These are phyloP conservation scores for Rhizopogon sp. DNA, from an alignment of 768 basidiomycete species.

Conservation along the genomic window DNA sequence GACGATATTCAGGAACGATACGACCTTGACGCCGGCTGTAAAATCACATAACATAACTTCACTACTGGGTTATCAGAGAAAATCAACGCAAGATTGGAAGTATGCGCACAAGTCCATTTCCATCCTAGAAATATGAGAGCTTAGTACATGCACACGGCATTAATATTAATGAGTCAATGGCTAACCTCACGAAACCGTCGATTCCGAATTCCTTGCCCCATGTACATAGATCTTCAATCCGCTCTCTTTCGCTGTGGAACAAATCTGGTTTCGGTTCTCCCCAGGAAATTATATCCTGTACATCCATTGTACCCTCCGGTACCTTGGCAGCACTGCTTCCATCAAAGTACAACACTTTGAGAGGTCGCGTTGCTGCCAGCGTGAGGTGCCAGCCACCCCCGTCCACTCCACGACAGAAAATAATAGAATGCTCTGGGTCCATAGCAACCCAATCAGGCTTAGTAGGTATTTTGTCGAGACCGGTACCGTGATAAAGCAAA, in stretches of 20 bases:
- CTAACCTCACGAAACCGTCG: constrained; percentile 29
- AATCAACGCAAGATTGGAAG: neutral
- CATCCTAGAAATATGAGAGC: constrained; percentile 10
- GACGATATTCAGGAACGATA: constrained; percentile 20
- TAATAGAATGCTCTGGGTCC: constrained; percentile 32
- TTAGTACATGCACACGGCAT: neutral
- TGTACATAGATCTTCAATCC: constrained; percentile 24
- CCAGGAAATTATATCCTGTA: constrained; percentile 31
- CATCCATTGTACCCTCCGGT: constrained; percentile 26
- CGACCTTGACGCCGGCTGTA: constrained; percentile 19
- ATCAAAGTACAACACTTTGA: constrained; percentile 30
- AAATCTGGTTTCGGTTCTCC: constrained; percentile 16
- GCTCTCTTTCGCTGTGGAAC: constrained; percentile 14
- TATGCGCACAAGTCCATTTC: constrained; percentile 27
- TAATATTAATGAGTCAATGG: neutral
- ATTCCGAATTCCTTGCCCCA: constrained; percentile 28
- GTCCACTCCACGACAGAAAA: constrained; percentile 25
- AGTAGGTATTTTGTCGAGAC: constrained; percentile 14
- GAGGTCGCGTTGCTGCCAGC: constrained; percentile 18
- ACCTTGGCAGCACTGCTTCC: constrained; percentile 27
- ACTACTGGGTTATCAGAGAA: constrained; percentile 10
- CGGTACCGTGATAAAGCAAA: constrained; percentile 29
- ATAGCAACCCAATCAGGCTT: constrained; percentile 28
- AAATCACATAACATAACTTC: constrained; percentile 34
- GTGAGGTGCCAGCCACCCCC: constrained; percentile 23